Percentiles rank a stretch among this genome's conserved stretches.
phyloP scores from a whole-genome alignment of 2,329 filamentous ascomycete genomes.

The Fusarium sp. region DNA sequence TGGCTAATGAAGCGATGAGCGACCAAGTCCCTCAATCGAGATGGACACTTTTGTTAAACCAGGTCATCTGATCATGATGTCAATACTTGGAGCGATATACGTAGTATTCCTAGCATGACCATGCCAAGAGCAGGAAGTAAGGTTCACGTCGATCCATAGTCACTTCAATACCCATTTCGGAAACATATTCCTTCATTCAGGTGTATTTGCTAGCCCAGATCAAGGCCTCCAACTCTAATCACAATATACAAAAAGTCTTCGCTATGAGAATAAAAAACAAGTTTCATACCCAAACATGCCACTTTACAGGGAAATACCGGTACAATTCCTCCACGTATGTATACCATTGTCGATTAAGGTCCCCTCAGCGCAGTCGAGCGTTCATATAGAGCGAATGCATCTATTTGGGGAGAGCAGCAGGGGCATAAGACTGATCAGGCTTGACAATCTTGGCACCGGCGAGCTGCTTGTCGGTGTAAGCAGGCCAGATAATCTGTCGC shows the following conservation, averaged over 20 bases:
- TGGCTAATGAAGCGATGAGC: background rate
- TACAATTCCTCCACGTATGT: background rate
- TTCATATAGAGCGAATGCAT: background rate
- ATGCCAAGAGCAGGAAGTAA: background rate
- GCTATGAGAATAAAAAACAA: background rate
- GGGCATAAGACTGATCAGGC: constrained; percentile 60
- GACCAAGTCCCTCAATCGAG: background rate
- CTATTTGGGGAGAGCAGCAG: constrained; percentile 41
- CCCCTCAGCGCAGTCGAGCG: background rate
- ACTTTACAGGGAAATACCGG: background rate
- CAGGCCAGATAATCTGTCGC: constrained; percentile 61
- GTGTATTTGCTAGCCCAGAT: background rate
- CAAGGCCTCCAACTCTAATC: background rate
- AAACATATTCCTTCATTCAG: background rate
- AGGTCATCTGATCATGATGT: background rate
- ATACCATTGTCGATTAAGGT: background rate
- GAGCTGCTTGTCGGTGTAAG: constrained; percentile 64
- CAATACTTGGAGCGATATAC: background rate
- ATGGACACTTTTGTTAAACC: background rate
- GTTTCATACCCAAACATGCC: background rate
- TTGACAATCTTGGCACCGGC: constrained; percentile 55
- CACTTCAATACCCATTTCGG: background rate
- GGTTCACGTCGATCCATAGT: background rate
- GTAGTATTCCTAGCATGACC: background rate
- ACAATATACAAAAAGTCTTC: constrained; percentile 11